phyloP scores from a whole-genome alignment of 2,329 filamentous ascomycete species.

The Elsinoe australis region DNA sequence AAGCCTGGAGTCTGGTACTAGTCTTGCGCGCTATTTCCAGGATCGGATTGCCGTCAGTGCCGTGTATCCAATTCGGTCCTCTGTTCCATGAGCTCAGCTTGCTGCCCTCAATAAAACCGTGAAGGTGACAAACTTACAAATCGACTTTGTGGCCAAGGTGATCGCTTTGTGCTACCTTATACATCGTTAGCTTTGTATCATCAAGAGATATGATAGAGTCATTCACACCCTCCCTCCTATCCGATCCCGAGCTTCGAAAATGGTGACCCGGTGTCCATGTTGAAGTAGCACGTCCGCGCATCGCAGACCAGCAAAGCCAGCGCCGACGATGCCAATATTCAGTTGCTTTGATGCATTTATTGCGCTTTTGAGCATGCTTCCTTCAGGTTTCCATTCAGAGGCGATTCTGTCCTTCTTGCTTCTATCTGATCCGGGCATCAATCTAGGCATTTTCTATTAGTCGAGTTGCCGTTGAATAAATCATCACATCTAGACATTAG shows the following conservation, averaged over 20 bases:
- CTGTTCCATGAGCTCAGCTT: constrained; percentile 29
- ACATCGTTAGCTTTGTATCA: constrained; percentile 5
- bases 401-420: constrained; percentile 6
- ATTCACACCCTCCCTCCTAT: constrained; percentile 55
- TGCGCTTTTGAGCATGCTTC: constrained; percentile 13
- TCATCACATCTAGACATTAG: background rate
- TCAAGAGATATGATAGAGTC: constrained; percentile 28
- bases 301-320: constrained; percentile 62
- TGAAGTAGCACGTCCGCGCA: constrained; percentile 61
- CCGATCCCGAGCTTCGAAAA: constrained; percentile 60
- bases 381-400: constrained; percentile 14
- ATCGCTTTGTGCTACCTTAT: constrained; percentile 35
- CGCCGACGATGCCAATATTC: constrained; percentile 57
- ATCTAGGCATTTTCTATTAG: constrained; percentile 11
- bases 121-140: constrained; percentile 16
- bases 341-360: constrained; percentile 16
- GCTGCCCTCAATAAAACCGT: background rate
- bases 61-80: constrained; percentile 76
- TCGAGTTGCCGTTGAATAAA: background rate
- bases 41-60: constrained; percentile 63
- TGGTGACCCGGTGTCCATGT: constrained; percentile 58
- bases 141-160: constrained; percentile 45
- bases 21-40: constrained; percentile 58
- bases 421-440: constrained; percentile 12
- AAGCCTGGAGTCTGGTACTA: constrained; percentile 45